Evolutionary conservation across 2,329 filamentous ascomycete genomes (phyloP), one percentile per base, ranked within the genome.

Genomic region (Hirsutella thompsonii): DNA sequence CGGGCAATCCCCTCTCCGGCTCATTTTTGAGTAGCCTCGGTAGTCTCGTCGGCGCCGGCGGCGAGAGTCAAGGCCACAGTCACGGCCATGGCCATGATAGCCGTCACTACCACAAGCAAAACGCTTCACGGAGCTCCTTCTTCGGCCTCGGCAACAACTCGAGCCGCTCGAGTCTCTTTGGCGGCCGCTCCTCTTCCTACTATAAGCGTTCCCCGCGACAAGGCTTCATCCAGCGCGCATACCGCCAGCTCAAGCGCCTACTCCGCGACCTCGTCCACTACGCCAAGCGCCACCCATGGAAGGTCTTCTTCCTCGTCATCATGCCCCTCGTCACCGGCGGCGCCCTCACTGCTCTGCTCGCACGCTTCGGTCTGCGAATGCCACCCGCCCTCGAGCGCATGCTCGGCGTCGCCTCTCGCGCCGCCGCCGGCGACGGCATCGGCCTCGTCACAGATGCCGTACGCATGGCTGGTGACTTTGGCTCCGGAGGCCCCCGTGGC

Each of bases 291-390:
- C 82, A 95, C 64, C 90, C 89, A 0, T 65, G 87, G 56, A 93
- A 93, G 64, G 84, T 94, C 37, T 84, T 95, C 67, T 70, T 85
- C 68, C 74, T 88, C 46, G 81, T 94, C 47, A 74, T 95, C 53
- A 78, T 95, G 74, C 90, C 90, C 9, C 71, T 96, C 43, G 67
- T 95, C 53, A 88, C 82, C 1, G 86, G 86, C 39, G 90, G 90
- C 26, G 82, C 85, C 21, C 64, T 95, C 49, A 80, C 80, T 8
- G 84, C 82, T 37, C 67, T 95, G 36, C 72, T 94, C 36, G 75
- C 76, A 30, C 78, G 80, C 55, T 83, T 95, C 59, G 89, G 89
- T 19, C 68, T 96, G 45, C 72, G 81, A 46, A 61, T 94, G 47
- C 89, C 89, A 1, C 68, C 69, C 5, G 62, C 68, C 11, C 55